Evolutionary conservation across 2,329 filamentous ascomycete genomes (phyloP).

Genomic region (Pyrenophora teres): DNA sequence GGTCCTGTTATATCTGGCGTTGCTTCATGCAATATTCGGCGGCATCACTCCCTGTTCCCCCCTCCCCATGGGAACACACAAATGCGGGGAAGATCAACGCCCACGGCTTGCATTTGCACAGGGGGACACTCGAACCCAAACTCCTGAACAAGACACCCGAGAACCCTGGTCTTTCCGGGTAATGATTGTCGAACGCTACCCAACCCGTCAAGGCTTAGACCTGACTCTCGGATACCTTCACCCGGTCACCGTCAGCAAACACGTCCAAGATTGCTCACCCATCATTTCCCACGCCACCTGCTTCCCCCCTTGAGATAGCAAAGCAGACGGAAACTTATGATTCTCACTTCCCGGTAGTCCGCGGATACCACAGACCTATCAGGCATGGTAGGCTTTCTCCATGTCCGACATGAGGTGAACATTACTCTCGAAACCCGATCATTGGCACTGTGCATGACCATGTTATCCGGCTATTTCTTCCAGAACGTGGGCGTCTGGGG

Average conservation of each 20-base stretch:
- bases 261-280: neutral
- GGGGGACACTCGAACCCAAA: neutral
- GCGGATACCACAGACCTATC: constrained; percentile 7
- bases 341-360: neutral
- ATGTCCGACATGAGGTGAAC: constrained; percentile 1
- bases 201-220: constrained; percentile 20
- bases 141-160: neutral
- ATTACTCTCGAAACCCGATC: neutral
- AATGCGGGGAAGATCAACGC: constrained; percentile 7
- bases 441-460: constrained; percentile 3
- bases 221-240: constrained; percentile 15
- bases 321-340: constrained; percentile 3
- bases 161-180: constrained; percentile 5
- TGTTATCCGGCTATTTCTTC: constrained; percentile 9
- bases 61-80: no score
- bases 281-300: constrained; percentile 7
- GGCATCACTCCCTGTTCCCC: neutral
- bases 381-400: neutral
- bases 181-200: constrained; percentile 13
- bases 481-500: constrained; percentile 7
- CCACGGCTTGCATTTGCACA: neutral
- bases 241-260: constrained; percentile 1
- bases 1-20: no score
- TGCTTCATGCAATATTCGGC: neutral
- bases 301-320: constrained; percentile 2